Evolutionary conservation across 2,329 filamentous ascomycete species (phyloP).

Genomic region (Paradendryphiella salina): DNA sequence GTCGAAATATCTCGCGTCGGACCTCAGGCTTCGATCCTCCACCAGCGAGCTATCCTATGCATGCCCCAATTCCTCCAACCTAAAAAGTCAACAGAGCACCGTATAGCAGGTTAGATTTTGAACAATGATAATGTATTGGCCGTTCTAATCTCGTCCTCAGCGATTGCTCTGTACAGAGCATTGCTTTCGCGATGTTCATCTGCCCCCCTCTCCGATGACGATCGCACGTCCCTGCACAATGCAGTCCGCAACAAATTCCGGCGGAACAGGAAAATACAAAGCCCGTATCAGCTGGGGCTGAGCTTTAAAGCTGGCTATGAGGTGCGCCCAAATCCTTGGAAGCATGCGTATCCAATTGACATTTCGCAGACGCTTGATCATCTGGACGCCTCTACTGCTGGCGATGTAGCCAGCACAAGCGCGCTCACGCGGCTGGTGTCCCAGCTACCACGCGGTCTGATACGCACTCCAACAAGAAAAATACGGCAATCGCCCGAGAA

Average conservation of each 20-base stretch:
- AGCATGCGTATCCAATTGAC: conserved; percentile 11
- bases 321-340: conserved; percentile 41
- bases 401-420: conserved; percentile 31
- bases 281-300: conserved; percentile 62
- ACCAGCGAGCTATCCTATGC: conserved; percentile 36
- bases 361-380: conserved; percentile 46
- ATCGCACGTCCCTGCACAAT: conserved; percentile 57
- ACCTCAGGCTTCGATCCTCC: conserved; percentile 9
- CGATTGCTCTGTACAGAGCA: conserved; percentile 72
- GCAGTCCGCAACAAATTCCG: conserved; percentile 66
- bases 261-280: conserved; percentile 62
- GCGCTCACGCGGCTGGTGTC: conserved; percentile 38
- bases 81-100: conserved; percentile 54
- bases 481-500: conserved; percentile 10
- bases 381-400: conserved; percentile 48
- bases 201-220: conserved; percentile 58
- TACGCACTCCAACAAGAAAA: conserved; percentile 17
- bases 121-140: neutral
- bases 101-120: conserved; percentile 54
- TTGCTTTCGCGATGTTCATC: conserved; percentile 63
- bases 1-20: conserved; percentile 17
- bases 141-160: conserved; percentile 44
- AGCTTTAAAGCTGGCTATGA: conserved; percentile 71
- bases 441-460: conserved; percentile 47
- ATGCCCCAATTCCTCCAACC: conserved; percentile 54